Percentiles rank a stretch among this genome's conserved stretches.
Conservation (phyloP, 2,329 filamentous ascomycete genomes). For the Penicillium decumbens region DNA sequence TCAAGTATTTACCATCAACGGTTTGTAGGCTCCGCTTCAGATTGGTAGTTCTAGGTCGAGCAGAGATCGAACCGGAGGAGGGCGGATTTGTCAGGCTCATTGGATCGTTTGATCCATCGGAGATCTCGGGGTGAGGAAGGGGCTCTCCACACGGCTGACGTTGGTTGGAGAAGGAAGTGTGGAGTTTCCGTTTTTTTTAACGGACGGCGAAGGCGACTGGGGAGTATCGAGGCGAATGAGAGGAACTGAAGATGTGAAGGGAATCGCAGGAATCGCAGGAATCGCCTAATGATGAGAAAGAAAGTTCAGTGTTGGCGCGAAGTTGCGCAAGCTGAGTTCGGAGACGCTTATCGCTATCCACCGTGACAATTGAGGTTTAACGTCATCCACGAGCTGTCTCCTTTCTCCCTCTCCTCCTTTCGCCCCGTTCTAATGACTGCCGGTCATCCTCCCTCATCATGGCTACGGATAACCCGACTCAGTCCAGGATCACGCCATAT, state of each 20-base stretch:
- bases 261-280: background rate
- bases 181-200: background rate
- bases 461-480: constrained; percentile 18
- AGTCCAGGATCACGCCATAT: constrained; percentile 60
- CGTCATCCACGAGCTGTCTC: background rate
- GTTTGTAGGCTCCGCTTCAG: constrained; percentile 43
- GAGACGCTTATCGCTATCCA: background rate
- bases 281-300: background rate
- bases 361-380: background rate
- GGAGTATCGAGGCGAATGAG: background rate
- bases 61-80: constrained; percentile 38
- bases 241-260: background rate
- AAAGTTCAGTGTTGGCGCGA: background rate
- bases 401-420: background rate
- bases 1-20: constrained; percentile 44
- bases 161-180: background rate
- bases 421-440: background rate
- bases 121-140: background rate
- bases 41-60: constrained; percentile 34
- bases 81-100: constrained; percentile 45
- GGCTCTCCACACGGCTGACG: background rate
- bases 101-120: constrained; percentile 12
- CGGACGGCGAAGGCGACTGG: background rate
- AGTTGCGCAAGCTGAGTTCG: background rate
- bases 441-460: constrained; percentile 14